Conservation (phyloP, 805 yeast species). For the Yamadazyma olivae region DNA sequence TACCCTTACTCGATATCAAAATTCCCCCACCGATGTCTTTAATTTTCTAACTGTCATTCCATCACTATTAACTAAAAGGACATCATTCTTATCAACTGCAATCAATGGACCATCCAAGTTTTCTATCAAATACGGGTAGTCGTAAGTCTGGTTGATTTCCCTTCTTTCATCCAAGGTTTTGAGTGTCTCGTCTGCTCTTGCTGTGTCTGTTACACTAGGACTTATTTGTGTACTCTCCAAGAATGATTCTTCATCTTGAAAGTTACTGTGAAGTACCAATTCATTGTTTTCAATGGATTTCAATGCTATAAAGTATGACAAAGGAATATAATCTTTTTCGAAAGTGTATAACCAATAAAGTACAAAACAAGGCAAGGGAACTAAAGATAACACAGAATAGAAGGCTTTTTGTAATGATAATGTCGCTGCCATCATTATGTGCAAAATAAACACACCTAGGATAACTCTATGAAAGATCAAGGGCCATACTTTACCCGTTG, state of each 20-base stretch:
- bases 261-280: slow-evolving; percentile 1
- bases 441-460: slow-evolving; percentile 78
- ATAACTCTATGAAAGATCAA: slow-evolving; percentile 78
- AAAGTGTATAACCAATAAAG: slow-evolving; percentile 71
- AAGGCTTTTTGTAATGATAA: slow-evolving; percentile 80
- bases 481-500: slow-evolving; percentile 97
- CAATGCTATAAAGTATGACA: slow-evolving; percentile 81
- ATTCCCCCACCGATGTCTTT: slow-evolving; percentile 10
- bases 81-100: slow-evolving; percentile 53
- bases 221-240: slow-evolving; percentile 5
- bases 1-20: too few species aligned
- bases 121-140: slow-evolving; percentile 69
- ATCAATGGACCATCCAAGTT: slow-evolving; percentile 85
- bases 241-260: slow-evolving; percentile 19
- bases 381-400: slow-evolving; percentile 62
- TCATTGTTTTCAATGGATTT: slow-evolving; percentile 64
- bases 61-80: slow-evolving; percentile 13
- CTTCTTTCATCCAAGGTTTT: slow-evolving; percentile 76
- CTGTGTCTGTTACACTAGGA: slow-evolving; percentile 5
- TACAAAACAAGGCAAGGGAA: slow-evolving; percentile 75
- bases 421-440: slow-evolving; percentile 90
- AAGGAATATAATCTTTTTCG: slow-evolving; percentile 75
- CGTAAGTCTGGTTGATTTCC: slow-evolving; percentile 67
- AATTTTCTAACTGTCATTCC: slow-evolving; percentile 22
- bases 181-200: slow-evolving; percentile 14